Base-by-base conservation (phyloP, 2,329 filamentous ascomycete species). In the Exutisphaerella laricina region DNA sequence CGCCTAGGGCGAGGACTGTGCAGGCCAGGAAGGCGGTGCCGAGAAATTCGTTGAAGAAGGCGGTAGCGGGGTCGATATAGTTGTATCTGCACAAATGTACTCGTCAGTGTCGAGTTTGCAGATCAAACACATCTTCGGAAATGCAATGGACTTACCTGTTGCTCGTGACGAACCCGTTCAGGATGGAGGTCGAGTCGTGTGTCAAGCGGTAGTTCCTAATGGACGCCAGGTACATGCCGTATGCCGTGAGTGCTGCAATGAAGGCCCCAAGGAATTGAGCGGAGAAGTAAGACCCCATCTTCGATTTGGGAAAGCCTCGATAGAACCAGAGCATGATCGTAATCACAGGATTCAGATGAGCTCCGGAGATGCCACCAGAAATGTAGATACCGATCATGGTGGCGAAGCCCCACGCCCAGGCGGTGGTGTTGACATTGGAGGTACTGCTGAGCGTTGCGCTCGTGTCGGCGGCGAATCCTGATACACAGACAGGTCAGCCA, bases 181-280 rank as follows among this genome's bases (percentile, higher is more conserved):
- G 45, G 7, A 70, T 64, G 4, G 56, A 58, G 1, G 57, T 56
- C 3, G 34, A 32, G 10, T 29, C 30, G 14, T 41, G 14, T 5
- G 39, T 48, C n/a, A 20, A 8, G 2, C 41, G 33, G 23, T 62
- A 60, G 5, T 66, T 42, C 20, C 60, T 39, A 18, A 67, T 64
- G 7, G 61, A 58, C 13, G 64, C 64, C 28, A 63, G 54, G 54
- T 67, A 72, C 16, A 73, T 42, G 2, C 64, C 66, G 45, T 69
- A 71, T 1, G 73, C 67, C 18, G 72, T 61, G 28, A 74, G 58
- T n/a, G 59, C 62, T 1, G 74, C 75, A 21, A 68, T 57, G 33
- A 79, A 70, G 1, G 73, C 74, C 2, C 69, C 74, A 0, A 78
- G 54, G 41, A 77, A 65, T 49, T 79, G 75, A 4, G 74, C 72